Base-by-base conservation (phyloP, 139 green algal species). In the Micromonas pusilla region DNA sequence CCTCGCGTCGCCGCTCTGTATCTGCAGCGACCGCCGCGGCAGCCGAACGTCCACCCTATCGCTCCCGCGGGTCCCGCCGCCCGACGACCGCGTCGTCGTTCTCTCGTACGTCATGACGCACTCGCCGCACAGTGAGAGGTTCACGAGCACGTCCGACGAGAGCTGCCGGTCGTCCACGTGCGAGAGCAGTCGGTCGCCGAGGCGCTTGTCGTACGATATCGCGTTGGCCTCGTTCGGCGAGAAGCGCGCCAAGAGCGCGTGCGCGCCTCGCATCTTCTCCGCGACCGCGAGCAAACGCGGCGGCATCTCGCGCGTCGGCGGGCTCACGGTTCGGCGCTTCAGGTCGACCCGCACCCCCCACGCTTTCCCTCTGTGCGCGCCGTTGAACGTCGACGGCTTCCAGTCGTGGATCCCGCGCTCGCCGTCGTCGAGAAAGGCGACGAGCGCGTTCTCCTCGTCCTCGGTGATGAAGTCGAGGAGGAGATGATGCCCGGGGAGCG, bases 81-180 rank as follows among this genome's bases (percentile, higher is more conserved):
- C 45, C 45, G 16, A 23, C 45, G 9, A 9, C 45, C 45, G 9
- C 45, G 45, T 16, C 45, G 45, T 16, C 45, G 9, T 9, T 57
- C 45, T 21, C 25, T 31, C 36, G 39, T 72, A 82, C 28, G 67
- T 78, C 77, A 82, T 82, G 21, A 68, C 36, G 67, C 77, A 82
- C 13, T 78, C 39, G 3, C 57, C 37, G 0, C 21, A 31, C 21
- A 82, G 68, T 4, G 25, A 66, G 5, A 82, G 68, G 52, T 77
- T 82, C 32, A 66, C 33, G 19, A 82, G 31, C 1, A 77, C 37
- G 71, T 82, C 77, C 26, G 21, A 33, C 23, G 54, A 77, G 13
- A 82, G 36, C 20, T 79, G 68, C 6, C 77, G 1, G 33, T 82
- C 77, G 53, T 82, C 77, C 0, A 78, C 28, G 53, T 82, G 77